Base-by-base conservation (phyloP, 2,329 filamentous ascomycete genomes). In the Pseudogymnoascus destructans region DNA sequence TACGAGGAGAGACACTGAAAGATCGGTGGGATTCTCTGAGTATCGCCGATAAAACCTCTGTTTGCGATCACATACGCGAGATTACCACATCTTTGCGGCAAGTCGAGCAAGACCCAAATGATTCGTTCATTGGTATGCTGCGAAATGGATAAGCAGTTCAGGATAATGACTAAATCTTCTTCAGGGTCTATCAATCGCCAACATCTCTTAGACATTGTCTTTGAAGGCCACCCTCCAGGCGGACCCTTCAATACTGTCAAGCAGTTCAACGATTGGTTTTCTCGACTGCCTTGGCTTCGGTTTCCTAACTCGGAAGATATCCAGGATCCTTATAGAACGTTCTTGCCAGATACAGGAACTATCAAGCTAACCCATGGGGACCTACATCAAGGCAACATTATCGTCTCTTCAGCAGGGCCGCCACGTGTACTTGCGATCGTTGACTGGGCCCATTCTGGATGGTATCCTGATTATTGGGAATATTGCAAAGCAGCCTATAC, bases 371-470 rank as follows among this genome's bases (percentile, higher is more conserved):
- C 46, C n/a, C 46, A 52, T 52, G 46, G 46, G 5, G 46, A 38
- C 36, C 36, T 38, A 32, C 27, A 32, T 8, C 27, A 32, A 32
- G 23, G n/a, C n/a, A 49, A 49, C 42, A 49, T 49, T 13, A 49
- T 49, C 42, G 42, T 49, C 8, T 58, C 56, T 10, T 58, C 38
- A 52, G 59, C 10, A 33, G 57, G 30, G 8, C 63, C 64, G 0
- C 35, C 57, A 21, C 64, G 59, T 5, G 19, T 70, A 17, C 52
- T 70, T 36, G 63, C 63, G 1, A 35, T 70, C 13, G 62, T 71
- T 10, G 68, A 70, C 57, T 70, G 67, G 68, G 59, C 58, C 2
- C 67, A 70, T 57, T 59, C 65, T n/a, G 69, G 67, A 1, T 70
- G 67, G 67, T 68, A 70, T 57, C 68, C 66, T 70, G 66, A n/a